These are phyloP conservation scores for Talaromyces verruculosus DNA, from an alignment of 2,329 filamentous ascomycete genomes.

Conservation along the genomic window DNA sequence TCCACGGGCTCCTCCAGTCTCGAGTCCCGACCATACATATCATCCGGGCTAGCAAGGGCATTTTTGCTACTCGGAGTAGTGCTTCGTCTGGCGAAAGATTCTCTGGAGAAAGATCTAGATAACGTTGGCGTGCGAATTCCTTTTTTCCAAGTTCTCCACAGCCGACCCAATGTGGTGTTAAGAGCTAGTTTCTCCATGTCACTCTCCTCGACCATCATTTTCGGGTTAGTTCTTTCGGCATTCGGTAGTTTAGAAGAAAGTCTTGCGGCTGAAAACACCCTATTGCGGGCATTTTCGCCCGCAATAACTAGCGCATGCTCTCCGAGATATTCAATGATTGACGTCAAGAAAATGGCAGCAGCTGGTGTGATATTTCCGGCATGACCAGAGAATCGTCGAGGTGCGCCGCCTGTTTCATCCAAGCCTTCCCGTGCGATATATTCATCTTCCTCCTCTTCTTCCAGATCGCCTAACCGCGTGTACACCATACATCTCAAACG, in stretches of 20 bases:
- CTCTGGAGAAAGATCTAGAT: constrained; percentile 43
- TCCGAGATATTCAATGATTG: constrained; percentile 88
- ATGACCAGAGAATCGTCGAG: constrained; percentile 56
- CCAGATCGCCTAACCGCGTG: constrained; percentile 91
- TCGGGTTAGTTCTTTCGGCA: constrained; percentile 53
- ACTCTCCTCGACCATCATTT: constrained; percentile 79
- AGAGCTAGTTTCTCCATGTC: constrained; percentile 93
- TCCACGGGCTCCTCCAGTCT: constrained; percentile 20
- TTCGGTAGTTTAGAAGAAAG: constrained; percentile 6
- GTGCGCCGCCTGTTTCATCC: constrained; percentile 56
- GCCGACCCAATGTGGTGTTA: constrained; percentile 79
- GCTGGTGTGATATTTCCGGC: constrained; percentile 77
- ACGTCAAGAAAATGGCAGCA: constrained; percentile 92
- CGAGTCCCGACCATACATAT: constrained; percentile 26
- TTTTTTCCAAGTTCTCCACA: constrained; percentile 97
- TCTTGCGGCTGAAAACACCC: constrained; percentile 38
- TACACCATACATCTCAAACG: constrained; percentile 97
- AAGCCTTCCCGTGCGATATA: constrained; percentile 80
- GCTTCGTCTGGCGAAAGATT: constrained; percentile 40
- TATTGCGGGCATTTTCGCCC: constrained; percentile 70
- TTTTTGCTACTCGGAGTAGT: constrained; percentile 37
- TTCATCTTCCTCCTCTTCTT: constrained; percentile 94
- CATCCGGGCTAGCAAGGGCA: constrained; percentile 40
- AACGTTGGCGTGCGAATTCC: constrained; percentile 46
- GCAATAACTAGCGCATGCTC: constrained; percentile 88